These are phyloP conservation scores for Naematelia encephala DNA, from an alignment of 768 basidiomycete species.

Conservation along the genomic window DNA sequence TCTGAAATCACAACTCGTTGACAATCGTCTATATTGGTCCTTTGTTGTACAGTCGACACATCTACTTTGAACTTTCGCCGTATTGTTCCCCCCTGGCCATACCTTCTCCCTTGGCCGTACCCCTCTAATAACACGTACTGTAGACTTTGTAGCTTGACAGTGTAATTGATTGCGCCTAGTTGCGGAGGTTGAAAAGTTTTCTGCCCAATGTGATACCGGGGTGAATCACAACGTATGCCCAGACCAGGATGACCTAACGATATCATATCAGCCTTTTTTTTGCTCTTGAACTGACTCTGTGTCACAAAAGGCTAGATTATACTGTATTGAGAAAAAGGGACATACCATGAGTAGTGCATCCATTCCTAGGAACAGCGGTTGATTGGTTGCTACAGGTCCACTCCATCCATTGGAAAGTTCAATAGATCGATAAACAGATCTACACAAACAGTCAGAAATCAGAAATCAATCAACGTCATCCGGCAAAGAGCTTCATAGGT, in stretches of 20 bases:
- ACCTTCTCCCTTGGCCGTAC: too few relatives aligned
- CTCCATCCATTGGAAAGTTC: slow-evolving; percentile 57
- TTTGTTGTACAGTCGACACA: too few relatives aligned
- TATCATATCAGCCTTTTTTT: background rate
- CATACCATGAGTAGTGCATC: slow-evolving; percentile 45
- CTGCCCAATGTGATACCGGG: background rate
- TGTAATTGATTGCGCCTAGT: too few relatives aligned
- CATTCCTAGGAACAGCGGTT: slow-evolving; percentile 47
- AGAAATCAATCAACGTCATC: background rate
- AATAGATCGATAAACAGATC: slow-evolving; percentile 57
- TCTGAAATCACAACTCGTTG: too few relatives aligned
- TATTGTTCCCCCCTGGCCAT: too few relatives aligned
- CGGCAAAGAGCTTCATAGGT: background rate
- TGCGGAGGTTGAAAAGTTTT: background rate
- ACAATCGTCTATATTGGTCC: too few relatives aligned
- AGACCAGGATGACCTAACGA: background rate
- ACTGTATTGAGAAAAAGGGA: too few relatives aligned
- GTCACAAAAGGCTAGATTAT: too few relatives aligned
- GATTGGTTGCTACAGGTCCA: slow-evolving; percentile 56
- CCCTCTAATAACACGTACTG: too few relatives aligned
- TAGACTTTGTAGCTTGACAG: too few relatives aligned
- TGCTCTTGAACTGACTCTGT: too few relatives aligned
- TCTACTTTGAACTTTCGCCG: too few relatives aligned
- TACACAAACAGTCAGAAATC: background rate
- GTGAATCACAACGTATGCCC: background rate